These are phyloP conservation scores for Hypocrella siamensis DNA, from an alignment of 2,329 filamentous ascomycete species.

Conservation along the genomic window DNA sequence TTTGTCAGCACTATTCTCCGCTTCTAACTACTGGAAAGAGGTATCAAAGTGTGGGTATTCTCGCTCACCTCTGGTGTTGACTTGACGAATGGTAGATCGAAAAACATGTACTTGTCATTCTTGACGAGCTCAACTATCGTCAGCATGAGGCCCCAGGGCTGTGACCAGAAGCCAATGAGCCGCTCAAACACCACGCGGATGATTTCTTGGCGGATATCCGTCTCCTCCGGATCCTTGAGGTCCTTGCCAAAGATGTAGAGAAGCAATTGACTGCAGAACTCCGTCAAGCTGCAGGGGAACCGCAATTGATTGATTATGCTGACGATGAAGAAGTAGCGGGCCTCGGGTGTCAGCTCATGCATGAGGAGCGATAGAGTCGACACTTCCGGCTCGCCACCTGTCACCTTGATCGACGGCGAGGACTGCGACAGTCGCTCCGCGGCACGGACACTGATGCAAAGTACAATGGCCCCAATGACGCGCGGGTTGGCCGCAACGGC, in stretches of 20 bases:
- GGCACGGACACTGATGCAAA: slow-evolving; percentile 65
- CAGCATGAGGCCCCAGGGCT: slow-evolving; percentile 88
- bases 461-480: slow-evolving; percentile 67
- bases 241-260: slow-evolving; percentile 75
- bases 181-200: slow-evolving; percentile 79
- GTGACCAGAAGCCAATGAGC: slow-evolving; percentile 74
- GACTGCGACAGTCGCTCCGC: slow-evolving; percentile 43
- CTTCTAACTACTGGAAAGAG: background rate
- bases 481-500: slow-evolving; percentile 52
- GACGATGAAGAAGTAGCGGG: slow-evolving; percentile 68
- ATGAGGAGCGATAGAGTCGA: slow-evolving; percentile 62
- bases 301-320: slow-evolving; percentile 86
- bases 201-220: slow-evolving; percentile 78
- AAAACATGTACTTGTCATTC: slow-evolving; percentile 83
- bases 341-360: slow-evolving; percentile 58
- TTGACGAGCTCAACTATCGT: slow-evolving; percentile 81
- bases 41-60: background rate
- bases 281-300: slow-evolving; percentile 76
- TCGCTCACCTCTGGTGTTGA: slow-evolving; percentile 62
- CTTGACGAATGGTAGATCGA: slow-evolving; percentile 85
- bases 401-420: slow-evolving; percentile 37
- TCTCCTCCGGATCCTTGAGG: slow-evolving; percentile 56
- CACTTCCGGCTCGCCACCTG: slow-evolving; percentile 36
- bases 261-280: slow-evolving; percentile 79
- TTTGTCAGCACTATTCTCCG: slow-evolving; percentile 3